phyloP scores from a whole-genome alignment of 2,329 filamentous ascomycete species.

The Trichothecium roseum region DNA sequence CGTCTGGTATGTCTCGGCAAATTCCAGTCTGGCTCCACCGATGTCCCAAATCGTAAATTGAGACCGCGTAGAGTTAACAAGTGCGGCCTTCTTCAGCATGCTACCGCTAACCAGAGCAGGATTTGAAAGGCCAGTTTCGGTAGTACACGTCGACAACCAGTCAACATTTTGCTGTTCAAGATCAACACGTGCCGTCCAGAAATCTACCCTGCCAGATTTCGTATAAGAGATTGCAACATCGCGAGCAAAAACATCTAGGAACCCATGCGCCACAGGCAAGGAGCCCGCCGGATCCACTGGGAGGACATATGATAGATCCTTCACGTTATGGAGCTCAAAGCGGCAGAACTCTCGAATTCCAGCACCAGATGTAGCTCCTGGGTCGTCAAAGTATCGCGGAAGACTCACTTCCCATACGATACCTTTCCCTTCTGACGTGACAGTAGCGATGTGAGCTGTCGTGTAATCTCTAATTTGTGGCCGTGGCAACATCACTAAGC shows the following conservation, averaged over 20 bases:
- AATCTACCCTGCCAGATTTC: slow-evolving; percentile 60
- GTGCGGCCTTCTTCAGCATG: slow-evolving; percentile 74
- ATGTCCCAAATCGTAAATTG: slow-evolving; percentile 88
- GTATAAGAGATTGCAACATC: slow-evolving; percentile 85
- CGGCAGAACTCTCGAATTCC: slow-evolving; percentile 55
- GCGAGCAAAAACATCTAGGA: slow-evolving; percentile 75
- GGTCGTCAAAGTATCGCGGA: slow-evolving; percentile 32
- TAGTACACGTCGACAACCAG: slow-evolving; percentile 73
- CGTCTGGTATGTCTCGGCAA: slow-evolving; percentile 61
- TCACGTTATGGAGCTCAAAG: slow-evolving; percentile 54
- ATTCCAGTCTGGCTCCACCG: slow-evolving; percentile 70
- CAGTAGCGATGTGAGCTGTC: slow-evolving; percentile 65
- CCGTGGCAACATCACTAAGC: slow-evolving; percentile 64
- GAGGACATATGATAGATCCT: slow-evolving; percentile 56
- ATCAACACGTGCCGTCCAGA: slow-evolving; percentile 76
- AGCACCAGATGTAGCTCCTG: slow-evolving; percentile 11
- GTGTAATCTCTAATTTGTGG: slow-evolving; percentile 44
- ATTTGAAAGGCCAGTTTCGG: slow-evolving; percentile 65
- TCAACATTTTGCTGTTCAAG: slow-evolving; percentile 49
- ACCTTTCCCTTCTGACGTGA: slow-evolving; percentile 68
- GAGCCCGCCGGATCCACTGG: slow-evolving; percentile 82
- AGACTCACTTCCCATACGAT: slow-evolving; percentile 71
- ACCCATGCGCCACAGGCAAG: slow-evolving; percentile 59
- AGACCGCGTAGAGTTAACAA: slow-evolving; percentile 65
- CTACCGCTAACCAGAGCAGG: slow-evolving; percentile 76